Conservation (phyloP, 2,329 filamentous ascomycete species). For the Talaromyces piceae region DNA sequence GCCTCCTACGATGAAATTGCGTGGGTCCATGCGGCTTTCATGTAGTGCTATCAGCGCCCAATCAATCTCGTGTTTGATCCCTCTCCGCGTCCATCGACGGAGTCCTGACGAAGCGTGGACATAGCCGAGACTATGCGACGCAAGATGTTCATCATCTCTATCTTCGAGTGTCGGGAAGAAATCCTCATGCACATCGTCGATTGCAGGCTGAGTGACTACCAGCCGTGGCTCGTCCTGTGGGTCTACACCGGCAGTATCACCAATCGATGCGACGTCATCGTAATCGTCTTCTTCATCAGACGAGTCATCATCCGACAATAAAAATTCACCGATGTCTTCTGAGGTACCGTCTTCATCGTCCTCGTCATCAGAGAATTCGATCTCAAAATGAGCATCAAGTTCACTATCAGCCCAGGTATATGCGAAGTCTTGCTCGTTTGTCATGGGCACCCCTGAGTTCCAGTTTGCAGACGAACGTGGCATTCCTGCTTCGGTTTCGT, state of each 20-base stretch:
- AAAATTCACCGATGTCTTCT: conserved; percentile 34
- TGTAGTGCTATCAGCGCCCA: conserved; percentile 86
- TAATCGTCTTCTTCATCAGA: conserved; percentile 49
- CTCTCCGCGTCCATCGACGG: conserved; percentile 62
- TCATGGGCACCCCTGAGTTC: conserved; percentile 17
- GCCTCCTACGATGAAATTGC: conserved; percentile 55
- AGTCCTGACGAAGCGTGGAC: conserved; percentile 88
- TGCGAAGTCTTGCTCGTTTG: conserved; percentile 25
- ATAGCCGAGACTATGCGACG: conserved; percentile 71
- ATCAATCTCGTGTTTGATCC: conserved; percentile 82
- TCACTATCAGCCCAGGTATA: conserved; percentile 34
- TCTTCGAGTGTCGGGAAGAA: conserved; percentile 77
- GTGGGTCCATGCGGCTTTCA: conserved; percentile 59
- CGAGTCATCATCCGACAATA: conserved; percentile 39
- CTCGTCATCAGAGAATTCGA: conserved; percentile 49
- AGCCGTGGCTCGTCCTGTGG: conserved; percentile 69
- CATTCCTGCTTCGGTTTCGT: conserved; percentile 27
- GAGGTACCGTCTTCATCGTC: conserved; percentile 28
- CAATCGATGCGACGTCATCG: conserved; percentile 49
- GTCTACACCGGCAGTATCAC: conserved; percentile 72
- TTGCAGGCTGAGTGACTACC: conserved; percentile 80
- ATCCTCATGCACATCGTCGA: conserved; percentile 75
- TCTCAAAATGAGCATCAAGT: conserved; percentile 33
- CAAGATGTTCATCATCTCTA: conserved; percentile 71
- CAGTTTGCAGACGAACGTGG: conserved; percentile 41